These are phyloP conservation scores for Lagenidium giganteum DNA, from an alignment of 352 stramenopile genomes.

Conservation along the genomic window DNA sequence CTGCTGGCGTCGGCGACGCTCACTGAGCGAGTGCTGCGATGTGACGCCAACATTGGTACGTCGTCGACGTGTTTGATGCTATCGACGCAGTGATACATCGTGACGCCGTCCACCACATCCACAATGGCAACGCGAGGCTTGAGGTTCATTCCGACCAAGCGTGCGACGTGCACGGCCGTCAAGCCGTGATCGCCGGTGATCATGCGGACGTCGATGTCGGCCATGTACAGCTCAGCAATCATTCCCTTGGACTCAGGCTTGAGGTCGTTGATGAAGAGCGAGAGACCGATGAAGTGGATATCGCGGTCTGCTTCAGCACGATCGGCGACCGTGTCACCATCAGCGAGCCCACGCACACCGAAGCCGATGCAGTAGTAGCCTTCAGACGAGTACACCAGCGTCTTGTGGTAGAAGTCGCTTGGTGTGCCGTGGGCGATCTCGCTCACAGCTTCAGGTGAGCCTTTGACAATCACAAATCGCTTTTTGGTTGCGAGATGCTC, in stretches of 20 bases:
- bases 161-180: conserved; percentile 29
- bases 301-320: conserved; percentile 33
- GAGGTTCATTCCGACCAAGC: conserved; percentile 25
- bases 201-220: conserved; percentile 55
- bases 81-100: conserved; percentile 20
- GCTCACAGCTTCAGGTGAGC: conserved; percentile 19
- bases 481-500: conserved; percentile 22
- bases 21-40: no score
- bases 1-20: no score
- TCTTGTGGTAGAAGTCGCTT: conserved; percentile 21
- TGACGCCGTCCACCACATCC: conserved; percentile 14
- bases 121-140: conserved; percentile 28
- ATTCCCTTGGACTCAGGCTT: conserved; percentile 43
- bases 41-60: no score
- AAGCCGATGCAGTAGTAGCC: conserved; percentile 66
- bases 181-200: conserved; percentile 63
- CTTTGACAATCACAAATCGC: conserved; percentile 31
- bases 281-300: conserved; percentile 49
- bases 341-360: conserved; percentile 10
- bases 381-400: conserved; percentile 25
- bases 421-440: conserved; percentile 3
- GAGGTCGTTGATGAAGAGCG: conserved; percentile 76
- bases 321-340: conserved; percentile 9
- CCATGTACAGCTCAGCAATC: conserved; percentile 41
- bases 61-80: conserved; percentile 15